phyloP scores from a whole-genome alignment of 768 basidiomycete species.

The Gelatoporia subvermispora region DNA sequence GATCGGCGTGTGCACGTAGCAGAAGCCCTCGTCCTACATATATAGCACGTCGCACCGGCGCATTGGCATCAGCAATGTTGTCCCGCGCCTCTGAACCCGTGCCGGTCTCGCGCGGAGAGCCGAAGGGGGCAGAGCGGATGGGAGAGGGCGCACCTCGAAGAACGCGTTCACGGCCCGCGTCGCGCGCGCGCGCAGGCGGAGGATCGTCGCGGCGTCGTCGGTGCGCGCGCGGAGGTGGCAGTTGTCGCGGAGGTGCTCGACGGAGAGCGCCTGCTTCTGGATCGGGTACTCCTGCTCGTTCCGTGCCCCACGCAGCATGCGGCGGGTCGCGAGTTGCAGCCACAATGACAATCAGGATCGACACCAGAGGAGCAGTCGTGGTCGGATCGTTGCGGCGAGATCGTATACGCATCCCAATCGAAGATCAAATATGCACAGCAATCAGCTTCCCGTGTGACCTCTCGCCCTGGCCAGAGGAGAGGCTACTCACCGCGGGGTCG shows the following conservation, averaged over 20 bases:
- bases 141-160: slow-evolving; percentile 55
- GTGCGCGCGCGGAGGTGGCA: slow-evolving; percentile 87
- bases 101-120: too few relatives aligned
- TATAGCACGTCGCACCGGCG: neutral
- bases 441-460: too few relatives aligned
- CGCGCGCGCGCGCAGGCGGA: slow-evolving; percentile 64
- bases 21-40: slow-evolving; percentile 58
- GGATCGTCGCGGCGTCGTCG: slow-evolving; percentile 61
- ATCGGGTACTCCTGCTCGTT: slow-evolving; percentile 73
- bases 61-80: neutral
- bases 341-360: neutral
- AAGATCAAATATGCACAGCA: too few relatives aligned
- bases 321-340: too few relatives aligned
- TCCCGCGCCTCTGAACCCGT: neutral
- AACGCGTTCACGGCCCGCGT: slow-evolving; percentile 54
- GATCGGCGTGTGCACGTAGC: slow-evolving; percentile 78
- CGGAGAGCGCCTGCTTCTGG: slow-evolving; percentile 79
- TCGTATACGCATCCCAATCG: too few relatives aligned
- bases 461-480: too few relatives aligned
- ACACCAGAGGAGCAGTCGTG: slow-evolving; percentile 18
- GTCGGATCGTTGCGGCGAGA: too few relatives aligned
- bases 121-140: neutral
- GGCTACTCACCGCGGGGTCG: slow-evolving; percentile 48
- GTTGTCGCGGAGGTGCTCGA: slow-evolving; percentile 79
- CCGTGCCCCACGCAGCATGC: neutral